Evolutionary conservation across 2,329 filamentous ascomycete genomes (phyloP).

Genomic region (Zarea fungicola): DNA sequence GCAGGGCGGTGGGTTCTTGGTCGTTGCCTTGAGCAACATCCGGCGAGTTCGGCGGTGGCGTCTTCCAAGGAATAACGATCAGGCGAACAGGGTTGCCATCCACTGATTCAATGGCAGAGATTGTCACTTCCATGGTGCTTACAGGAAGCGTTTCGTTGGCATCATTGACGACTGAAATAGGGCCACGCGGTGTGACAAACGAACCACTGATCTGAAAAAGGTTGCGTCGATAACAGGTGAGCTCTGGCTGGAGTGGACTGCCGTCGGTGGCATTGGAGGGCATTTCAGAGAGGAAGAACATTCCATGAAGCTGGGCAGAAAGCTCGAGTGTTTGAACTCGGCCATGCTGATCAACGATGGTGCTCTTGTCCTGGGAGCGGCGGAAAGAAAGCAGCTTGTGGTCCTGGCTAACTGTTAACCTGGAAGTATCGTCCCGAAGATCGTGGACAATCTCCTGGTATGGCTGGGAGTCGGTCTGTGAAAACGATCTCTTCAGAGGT

Average conservation of each 20-base stretch:
- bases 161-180: conserved; percentile 77
- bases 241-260: conserved; percentile 62
- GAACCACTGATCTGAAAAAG: conserved; percentile 94
- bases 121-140: conserved; percentile 74
- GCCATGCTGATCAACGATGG: conserved; percentile 54
- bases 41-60: conserved; percentile 73
- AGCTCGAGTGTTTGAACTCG: conserved; percentile 57
- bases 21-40: conserved; percentile 62
- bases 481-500: conserved; percentile 53
- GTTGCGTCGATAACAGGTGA: conserved; percentile 94
- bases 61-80: conserved; percentile 98
- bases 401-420: conserved; percentile 54
- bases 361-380: conserved; percentile 53
- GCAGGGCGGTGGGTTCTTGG: conserved; percentile 80
- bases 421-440: conserved; percentile 52
- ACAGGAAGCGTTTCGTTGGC: conserved; percentile 80
- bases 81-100: conserved; percentile 89
- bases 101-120: conserved; percentile 91
- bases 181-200: conserved; percentile 70
- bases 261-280: conserved; percentile 58
- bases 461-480: conserved; percentile 48
- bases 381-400: conserved; percentile 57
- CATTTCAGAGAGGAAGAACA: conserved; percentile 84
- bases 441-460: conserved; percentile 59
- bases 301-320: conserved; percentile 74